Percentiles rank a stretch among this genome's conserved stretches.
Conservation (phyloP, 306 rosid genomes). For the Cicer cuneatum region DNA sequence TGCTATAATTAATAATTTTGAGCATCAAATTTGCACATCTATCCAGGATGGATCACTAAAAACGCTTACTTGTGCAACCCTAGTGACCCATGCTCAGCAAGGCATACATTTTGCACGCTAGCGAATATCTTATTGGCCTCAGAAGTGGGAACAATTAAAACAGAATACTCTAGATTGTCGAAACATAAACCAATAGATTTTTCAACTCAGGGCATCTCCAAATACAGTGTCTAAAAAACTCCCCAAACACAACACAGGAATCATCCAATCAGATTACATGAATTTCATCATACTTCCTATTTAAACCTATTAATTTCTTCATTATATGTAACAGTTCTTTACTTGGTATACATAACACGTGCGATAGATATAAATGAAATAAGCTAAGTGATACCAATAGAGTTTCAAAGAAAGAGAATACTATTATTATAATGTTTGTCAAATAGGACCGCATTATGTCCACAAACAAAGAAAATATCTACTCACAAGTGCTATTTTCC, state of each 20-base stretch:
- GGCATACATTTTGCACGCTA: not conserved
- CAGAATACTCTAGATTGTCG: not conserved
- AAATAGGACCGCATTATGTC: conserved; percentile 2
- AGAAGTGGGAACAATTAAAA: not conserved
- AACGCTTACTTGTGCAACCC: not conserved
- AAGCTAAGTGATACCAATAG: not conserved
- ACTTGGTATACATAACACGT: not conserved
- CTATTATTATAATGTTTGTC: conserved; percentile 3
- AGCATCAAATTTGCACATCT: not conserved
- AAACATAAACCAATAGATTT: conserved; percentile 1
- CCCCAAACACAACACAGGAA: not conserved
- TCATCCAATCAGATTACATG: not conserved
- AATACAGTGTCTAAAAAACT: not conserved
- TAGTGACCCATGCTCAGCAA: not conserved
- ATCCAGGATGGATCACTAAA: conserved; percentile 5
- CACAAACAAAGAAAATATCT: conserved; percentile 7
- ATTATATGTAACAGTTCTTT: too few relatives aligned
- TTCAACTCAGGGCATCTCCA: conserved; percentile 10
- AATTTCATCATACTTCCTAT: too few relatives aligned
- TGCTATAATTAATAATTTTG: not conserved
- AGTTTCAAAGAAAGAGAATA: conserved; percentile 23
- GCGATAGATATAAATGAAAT: conserved; percentile 19
- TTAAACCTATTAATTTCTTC: too few relatives aligned
- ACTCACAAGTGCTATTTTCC: not conserved
- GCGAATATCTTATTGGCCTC: not conserved